phyloP scores from a whole-genome alignment of 2,329 filamentous ascomycete genomes.

The Lachnellula subtilissima region DNA sequence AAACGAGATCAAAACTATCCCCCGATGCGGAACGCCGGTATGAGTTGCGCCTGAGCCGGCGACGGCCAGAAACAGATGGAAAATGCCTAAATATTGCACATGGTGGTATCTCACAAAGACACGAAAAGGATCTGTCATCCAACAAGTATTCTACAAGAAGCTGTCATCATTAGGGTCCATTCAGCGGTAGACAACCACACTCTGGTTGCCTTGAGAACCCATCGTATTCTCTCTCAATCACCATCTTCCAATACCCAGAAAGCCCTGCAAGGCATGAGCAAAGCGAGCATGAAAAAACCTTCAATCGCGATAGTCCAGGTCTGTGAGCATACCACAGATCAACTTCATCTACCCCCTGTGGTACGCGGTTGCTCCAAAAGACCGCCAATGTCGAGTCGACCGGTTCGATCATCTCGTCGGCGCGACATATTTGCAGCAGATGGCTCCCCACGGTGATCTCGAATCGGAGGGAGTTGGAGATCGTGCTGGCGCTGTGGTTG shows the following conservation, averaged over 20 bases:
- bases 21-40: slow-evolving; percentile 8
- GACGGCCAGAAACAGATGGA: slow-evolving; percentile 1
- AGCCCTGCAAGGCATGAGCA: neutral
- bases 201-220: too few relatives aligned
- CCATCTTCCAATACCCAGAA: too few relatives aligned
- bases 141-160: slow-evolving; percentile 22
- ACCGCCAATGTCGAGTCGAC: slow-evolving; percentile 56
- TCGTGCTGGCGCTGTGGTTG: slow-evolving; percentile 32
- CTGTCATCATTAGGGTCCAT: slow-evolving; percentile 1
- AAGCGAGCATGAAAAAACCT: neutral
- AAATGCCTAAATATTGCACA: slow-evolving; percentile 19
- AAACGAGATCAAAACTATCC: neutral
- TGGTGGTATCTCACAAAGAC: slow-evolving; percentile 23
- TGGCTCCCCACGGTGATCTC: slow-evolving; percentile 31
- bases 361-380: slow-evolving; percentile 50
- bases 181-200: too few relatives aligned
- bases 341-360: neutral
- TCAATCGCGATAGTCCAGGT: neutral
- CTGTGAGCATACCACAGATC: neutral
- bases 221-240: too few relatives aligned
- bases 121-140: slow-evolving; percentile 12
- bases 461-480: slow-evolving; percentile 39
- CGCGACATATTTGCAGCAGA: slow-evolving; percentile 30
- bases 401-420: slow-evolving; percentile 44
- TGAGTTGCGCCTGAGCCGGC: slow-evolving; percentile 11